These are phyloP conservation scores for Oryza meridionalis DNA, from an alignment of 176 grass and related monocot genomes.

Conservation along the genomic window DNA sequence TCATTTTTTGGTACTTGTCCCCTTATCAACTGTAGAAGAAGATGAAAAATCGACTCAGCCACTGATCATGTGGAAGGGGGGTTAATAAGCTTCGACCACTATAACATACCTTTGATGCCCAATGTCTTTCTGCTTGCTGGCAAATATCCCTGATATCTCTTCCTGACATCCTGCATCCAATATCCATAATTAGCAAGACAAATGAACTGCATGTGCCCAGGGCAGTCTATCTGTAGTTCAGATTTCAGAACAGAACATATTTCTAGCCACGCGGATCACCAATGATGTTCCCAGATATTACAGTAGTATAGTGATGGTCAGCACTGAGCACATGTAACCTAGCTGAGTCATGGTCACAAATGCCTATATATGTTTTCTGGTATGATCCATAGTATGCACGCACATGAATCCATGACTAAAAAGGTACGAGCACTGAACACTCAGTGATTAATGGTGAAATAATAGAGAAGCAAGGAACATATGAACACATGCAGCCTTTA, in stretches of 20 bases:
- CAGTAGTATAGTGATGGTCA: neutral
- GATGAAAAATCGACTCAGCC: conserved; percentile 20
- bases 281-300: conserved; percentile 1
- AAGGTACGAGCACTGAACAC: neutral
- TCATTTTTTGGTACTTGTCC: conserved; percentile 57
- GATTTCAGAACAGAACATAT: neutral
- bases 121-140: conserved; percentile 95
- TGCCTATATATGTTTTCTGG: neutral
- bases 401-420: neutral
- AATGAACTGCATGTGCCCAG: neutral
- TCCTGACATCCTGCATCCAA: conserved; percentile 86
- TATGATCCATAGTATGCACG: neutral
- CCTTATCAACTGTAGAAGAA: conserved; percentile 71
- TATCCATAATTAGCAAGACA: conserved; percentile 32
- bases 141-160: conserved; percentile 93
- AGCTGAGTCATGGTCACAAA: neutral
- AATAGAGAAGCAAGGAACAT: neutral
- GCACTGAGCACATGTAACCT: neutral
- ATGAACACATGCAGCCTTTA: conserved; percentile 15
- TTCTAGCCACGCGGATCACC: neutral
- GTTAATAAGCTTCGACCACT: conserved; percentile 5
- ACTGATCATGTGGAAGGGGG: neutral
- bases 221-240: neutral
- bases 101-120: conserved; percentile 85
- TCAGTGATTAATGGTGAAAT: neutral